phyloP scores from a whole-genome alignment of 768 basidiomycete genomes.

The Rhodotorula taiwanensis region DNA sequence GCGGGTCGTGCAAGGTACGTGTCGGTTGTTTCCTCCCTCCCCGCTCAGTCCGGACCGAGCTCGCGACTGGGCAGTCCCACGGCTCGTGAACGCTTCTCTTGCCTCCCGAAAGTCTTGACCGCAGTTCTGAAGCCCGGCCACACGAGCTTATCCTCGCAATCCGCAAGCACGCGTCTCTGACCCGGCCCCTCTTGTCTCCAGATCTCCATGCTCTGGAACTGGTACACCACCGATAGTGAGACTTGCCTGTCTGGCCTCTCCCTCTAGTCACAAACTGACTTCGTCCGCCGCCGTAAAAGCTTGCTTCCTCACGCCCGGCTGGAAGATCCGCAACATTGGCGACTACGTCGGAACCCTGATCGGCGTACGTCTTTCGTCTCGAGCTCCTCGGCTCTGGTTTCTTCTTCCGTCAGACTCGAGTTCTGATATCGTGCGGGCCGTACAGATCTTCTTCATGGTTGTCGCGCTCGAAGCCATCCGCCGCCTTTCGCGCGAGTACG shows the following conservation, averaged over 20 bases:
- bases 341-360: conserved; percentile 44
- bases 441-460: conserved; percentile 42
- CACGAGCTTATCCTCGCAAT: too few species aligned
- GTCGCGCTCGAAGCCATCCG: conserved; percentile 44
- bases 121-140: too few species aligned
- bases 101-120: too few species aligned
- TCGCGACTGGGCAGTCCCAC: too few species aligned
- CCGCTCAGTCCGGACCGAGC: too few species aligned
- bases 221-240: conserved; percentile 40
- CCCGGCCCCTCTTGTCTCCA: too few species aligned
- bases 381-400: background rate
- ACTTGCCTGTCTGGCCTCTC: background rate
- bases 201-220: conserved; percentile 43
- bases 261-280: background rate
- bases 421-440: too few species aligned
- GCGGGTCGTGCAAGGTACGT: too few species aligned
- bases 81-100: too few species aligned
- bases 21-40: too few species aligned
- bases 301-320: conserved; percentile 44
- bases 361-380: conserved; percentile 30
- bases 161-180: too few species aligned
- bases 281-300: conserved; percentile 1
- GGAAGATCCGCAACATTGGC: conserved; percentile 42
- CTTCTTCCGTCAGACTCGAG: too few species aligned
- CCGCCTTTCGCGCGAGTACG: conserved; percentile 44